phyloP scores from a whole-genome alignment of 768 basidiomycete genomes.

The Candolleomyces aberdarensis region DNA sequence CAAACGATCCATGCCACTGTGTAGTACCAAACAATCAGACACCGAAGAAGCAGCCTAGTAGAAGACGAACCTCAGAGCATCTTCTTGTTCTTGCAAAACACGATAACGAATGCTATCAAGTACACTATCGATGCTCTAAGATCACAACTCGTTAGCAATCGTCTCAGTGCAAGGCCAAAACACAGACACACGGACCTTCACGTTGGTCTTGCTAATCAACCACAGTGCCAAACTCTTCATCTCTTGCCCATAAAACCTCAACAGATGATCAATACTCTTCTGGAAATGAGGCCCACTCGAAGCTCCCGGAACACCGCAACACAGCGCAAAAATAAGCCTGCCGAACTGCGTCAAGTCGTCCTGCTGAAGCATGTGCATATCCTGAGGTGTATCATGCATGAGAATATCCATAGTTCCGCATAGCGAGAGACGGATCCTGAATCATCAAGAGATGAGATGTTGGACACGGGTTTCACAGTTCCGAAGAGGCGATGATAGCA shows the following conservation, averaged over 20 bases:
- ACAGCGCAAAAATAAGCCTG: constrained; percentile 74
- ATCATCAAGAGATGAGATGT: neutral
- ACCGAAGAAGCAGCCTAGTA: neutral
- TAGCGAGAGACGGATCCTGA: constrained; percentile 79
- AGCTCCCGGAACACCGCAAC: constrained; percentile 63
- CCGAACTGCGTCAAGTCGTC: constrained; percentile 90
- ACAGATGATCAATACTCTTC: constrained; percentile 74
- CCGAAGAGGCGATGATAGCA: neutral
- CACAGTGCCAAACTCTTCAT: constrained; percentile 78
- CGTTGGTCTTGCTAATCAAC: constrained; percentile 71
- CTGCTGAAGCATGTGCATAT: constrained; percentile 64
- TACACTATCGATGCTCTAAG: constrained; percentile 72
- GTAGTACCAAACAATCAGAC: neutral
- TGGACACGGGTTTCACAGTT: neutral
- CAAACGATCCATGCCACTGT: constrained; percentile 74
- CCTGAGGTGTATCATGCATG: constrained; percentile 66
- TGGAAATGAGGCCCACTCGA: constrained; percentile 60
- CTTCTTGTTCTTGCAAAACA: constrained; percentile 78
- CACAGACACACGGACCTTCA: constrained; percentile 47
- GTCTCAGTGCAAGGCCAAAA: neutral
- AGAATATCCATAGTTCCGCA: constrained; percentile 88
- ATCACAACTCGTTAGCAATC: neutral
- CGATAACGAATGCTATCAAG: constrained; percentile 76
- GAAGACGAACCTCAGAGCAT: constrained; percentile 64
- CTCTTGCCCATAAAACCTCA: constrained; percentile 73